phyloP scores from a whole-genome alignment of 2,329 filamentous ascomycete genomes.

The Pseudogymnoascus sp. region DNA sequence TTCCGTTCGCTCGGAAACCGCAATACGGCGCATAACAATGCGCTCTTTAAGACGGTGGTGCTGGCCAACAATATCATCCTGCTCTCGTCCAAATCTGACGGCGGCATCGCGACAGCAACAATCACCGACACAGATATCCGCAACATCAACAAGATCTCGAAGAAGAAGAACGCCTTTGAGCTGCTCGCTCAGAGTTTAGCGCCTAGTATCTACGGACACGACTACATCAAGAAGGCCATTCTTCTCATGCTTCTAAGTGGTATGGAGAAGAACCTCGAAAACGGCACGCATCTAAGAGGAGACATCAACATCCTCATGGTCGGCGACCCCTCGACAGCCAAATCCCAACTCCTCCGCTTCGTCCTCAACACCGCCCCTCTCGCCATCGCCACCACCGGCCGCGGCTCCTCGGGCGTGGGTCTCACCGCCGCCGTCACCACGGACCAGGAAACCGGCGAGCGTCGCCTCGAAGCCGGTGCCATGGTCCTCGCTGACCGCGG shows the following conservation, averaged over 20 bases:
- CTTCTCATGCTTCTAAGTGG: slow-evolving; percentile 89
- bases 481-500: slow-evolving; percentile 98
- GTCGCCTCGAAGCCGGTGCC: slow-evolving; percentile 88
- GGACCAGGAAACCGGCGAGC: slow-evolving; percentile 95
- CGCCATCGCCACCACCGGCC: slow-evolving; percentile 93
- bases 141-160: slow-evolving; percentile 96
- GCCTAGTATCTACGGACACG: slow-evolving; percentile 93
- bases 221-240: slow-evolving; percentile 96
- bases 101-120: slow-evolving; percentile 79
- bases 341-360: slow-evolving; percentile 95
- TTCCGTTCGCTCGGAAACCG: slow-evolving; percentile 91
- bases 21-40: slow-evolving; percentile 82
- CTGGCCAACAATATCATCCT: slow-evolving; percentile 93
- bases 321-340: slow-evolving; percentile 94
- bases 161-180: slow-evolving; percentile 89
- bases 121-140: slow-evolving; percentile 96
- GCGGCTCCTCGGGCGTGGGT: slow-evolving; percentile 95
- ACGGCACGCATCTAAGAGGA: slow-evolving; percentile 93
- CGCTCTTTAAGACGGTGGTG: slow-evolving; percentile 88
- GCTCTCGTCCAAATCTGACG: slow-evolving; percentile 90
- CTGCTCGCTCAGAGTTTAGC: slow-evolving; percentile 88
- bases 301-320: slow-evolving; percentile 99
- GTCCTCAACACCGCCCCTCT: slow-evolving; percentile 94
- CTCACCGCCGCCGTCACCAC: slow-evolving; percentile 91
- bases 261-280: slow-evolving; percentile 97